Evolutionary conservation across 2,329 filamentous ascomycete genomes (phyloP).

Genomic region (Malbranchea zuffiana): DNA sequence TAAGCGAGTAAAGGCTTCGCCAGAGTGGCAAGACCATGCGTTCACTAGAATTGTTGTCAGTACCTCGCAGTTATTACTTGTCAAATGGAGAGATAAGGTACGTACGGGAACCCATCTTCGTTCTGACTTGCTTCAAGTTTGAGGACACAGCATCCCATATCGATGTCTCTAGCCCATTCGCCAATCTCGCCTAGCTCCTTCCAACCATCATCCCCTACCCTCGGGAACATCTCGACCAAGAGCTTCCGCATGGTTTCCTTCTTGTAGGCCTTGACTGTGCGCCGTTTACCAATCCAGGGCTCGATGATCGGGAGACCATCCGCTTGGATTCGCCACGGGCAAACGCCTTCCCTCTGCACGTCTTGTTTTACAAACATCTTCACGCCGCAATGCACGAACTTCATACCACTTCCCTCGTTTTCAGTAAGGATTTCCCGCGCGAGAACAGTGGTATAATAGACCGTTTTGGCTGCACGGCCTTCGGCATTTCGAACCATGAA

Average conservation of each 20-base stretch:
- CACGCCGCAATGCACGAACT: conserved; percentile 91
- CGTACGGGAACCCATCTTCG: conserved; percentile 46
- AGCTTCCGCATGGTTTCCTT: conserved; percentile 71
- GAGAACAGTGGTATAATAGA: conserved; percentile 86
- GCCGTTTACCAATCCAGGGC: conserved; percentile 70
- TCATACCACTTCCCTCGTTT: conserved; percentile 85
- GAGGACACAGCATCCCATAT: conserved; percentile 86
- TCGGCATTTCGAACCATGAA: conserved; percentile 94
- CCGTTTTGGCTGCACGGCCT: conserved; percentile 80
- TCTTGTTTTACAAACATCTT: conserved; percentile 99
- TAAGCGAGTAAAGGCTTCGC: conserved; percentile 84
- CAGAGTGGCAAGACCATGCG: conserved; percentile 83
- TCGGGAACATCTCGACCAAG: conserved; percentile 93
- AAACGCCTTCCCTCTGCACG: conserved; percentile 72
- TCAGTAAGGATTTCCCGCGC: conserved; percentile 72
- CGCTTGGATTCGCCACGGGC: conserved; percentile 88
- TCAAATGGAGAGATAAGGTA: too few species aligned
- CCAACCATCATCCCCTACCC: conserved; percentile 64
- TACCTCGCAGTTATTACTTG: neutral
- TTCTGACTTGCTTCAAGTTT: conserved; percentile 63
- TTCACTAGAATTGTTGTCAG: conserved; percentile 43
- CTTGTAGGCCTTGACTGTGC: conserved; percentile 63
- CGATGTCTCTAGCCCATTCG: conserved; percentile 64
- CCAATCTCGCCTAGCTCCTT: conserved; percentile 76
- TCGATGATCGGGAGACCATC: conserved; percentile 88